Conservation (phyloP, 2,329 filamentous ascomycete genomes). For the Neonectria faginata region DNA sequence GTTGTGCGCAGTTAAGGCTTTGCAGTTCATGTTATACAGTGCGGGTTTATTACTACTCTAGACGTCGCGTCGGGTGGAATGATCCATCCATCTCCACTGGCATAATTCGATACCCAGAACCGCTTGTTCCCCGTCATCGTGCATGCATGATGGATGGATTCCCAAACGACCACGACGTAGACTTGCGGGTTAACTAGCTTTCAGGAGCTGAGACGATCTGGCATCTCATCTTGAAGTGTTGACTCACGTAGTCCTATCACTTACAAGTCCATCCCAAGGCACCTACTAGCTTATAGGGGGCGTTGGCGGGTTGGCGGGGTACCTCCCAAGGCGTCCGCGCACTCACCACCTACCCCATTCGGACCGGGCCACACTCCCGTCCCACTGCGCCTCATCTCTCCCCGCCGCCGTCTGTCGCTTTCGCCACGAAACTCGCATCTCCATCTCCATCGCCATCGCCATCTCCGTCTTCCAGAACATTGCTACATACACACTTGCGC, state of each 20-base stretch:
- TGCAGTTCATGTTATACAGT: background rate
- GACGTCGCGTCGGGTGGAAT: background rate
- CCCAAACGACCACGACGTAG: background rate
- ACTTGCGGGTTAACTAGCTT: too few species aligned
- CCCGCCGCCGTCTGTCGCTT: slow-evolving; percentile 25
- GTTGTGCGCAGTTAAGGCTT: too few species aligned
- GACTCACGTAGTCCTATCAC: background rate
- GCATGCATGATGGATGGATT: slow-evolving; percentile 20
- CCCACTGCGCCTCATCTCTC: slow-evolving; percentile 25
- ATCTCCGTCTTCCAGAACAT: slow-evolving; percentile 16
- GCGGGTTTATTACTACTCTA: background rate
- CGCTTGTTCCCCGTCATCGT: slow-evolving; percentile 17
- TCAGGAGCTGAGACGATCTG: too few species aligned
- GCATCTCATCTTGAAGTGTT: too few species aligned
- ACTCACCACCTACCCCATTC: slow-evolving; percentile 41
- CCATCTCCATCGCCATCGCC: slow-evolving; percentile 3
- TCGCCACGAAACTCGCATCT: slow-evolving; percentile 25
- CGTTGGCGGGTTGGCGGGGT: slow-evolving; percentile 28
- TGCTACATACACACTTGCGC: background rate
- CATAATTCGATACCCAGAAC: slow-evolving; percentile 25
- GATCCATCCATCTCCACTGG: background rate
- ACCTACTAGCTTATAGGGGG: slow-evolving; percentile 25
- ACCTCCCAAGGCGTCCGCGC: slow-evolving; percentile 34
- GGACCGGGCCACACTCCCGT: slow-evolving; percentile 18
- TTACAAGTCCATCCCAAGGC: background rate